Evolutionary conservation across 352 stramenopile genomes (phyloP).

Genomic region (Phytophthora rubi): DNA sequence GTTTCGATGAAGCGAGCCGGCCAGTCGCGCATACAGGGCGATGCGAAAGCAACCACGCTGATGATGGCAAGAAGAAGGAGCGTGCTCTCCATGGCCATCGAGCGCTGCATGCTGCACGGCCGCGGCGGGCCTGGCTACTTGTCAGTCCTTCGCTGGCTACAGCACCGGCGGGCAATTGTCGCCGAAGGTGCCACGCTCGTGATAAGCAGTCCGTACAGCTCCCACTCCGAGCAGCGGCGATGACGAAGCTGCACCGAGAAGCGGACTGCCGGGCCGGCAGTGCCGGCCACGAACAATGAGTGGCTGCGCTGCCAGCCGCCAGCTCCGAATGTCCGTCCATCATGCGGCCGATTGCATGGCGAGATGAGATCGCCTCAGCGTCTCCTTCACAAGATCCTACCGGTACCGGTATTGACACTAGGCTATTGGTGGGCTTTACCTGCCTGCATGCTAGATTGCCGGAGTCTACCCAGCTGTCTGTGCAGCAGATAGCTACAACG

Average conservation of each 20-base stretch:
- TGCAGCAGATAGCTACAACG: neutral
- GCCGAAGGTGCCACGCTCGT: slow-evolving; percentile 19
- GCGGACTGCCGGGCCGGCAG: neutral
- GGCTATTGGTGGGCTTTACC: neutral
- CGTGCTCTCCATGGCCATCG: neutral
- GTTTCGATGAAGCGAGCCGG: neutral
- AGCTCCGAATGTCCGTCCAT: slow-evolving; percentile 12
- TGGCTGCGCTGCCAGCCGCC: neutral
- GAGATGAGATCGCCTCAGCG: neutral
- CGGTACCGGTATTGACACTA: too few relatives aligned
- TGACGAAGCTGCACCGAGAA: slow-evolving; percentile 31
- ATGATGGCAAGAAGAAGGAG: neutral
- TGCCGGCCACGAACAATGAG: neutral
- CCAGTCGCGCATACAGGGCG: neutral
- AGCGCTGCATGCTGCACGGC: slow-evolving; percentile 3
- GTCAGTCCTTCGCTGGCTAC: slow-evolving; percentile 14
- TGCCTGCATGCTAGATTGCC: neutral
- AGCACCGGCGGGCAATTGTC: slow-evolving; percentile 1
- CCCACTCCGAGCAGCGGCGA: slow-evolving; percentile 11
- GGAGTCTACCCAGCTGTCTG: neutral
- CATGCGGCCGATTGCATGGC: slow-evolving; percentile 2
- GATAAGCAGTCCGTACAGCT: slow-evolving; percentile 2
- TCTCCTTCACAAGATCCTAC: too few relatives aligned
- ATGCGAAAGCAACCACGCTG: neutral
- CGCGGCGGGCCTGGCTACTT: slow-evolving; percentile 16